phyloP scores from a whole-genome alignment of 2,329 filamentous ascomycete species.

The Dactylonectria macrodidyma region DNA sequence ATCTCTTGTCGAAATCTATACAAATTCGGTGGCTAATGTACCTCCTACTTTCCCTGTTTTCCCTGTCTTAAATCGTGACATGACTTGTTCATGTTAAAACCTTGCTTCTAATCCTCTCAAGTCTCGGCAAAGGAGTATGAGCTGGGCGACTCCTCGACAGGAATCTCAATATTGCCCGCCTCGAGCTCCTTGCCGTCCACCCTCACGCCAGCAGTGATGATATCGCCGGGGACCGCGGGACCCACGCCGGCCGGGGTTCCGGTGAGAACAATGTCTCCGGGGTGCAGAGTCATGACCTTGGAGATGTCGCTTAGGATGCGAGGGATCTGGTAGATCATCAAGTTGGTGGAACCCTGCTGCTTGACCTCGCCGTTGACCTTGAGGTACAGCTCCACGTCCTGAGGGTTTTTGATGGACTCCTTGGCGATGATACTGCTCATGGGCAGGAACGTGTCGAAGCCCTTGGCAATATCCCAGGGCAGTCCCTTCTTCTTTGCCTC shows the following conservation, averaged over 20 bases:
- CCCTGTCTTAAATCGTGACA: background rate
- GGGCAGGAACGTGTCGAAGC: constrained; percentile 97
- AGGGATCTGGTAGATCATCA: constrained; percentile 95
- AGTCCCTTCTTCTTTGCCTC: constrained; percentile 96
- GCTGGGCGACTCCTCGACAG: constrained; percentile 83
- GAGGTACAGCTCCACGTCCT: constrained; percentile 89
- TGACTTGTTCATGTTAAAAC: constrained; percentile 2
- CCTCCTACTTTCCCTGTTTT: constrained; percentile 2
- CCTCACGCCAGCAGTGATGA: constrained; percentile 87
- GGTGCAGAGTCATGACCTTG: constrained; percentile 92
- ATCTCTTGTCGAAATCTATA: constrained; percentile 18
- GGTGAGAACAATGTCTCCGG: constrained; percentile 95
- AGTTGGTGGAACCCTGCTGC: constrained; percentile 89
- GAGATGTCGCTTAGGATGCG: constrained; percentile 92
- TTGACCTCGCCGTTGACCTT: constrained; percentile 84
- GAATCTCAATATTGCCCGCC: constrained; percentile 87
- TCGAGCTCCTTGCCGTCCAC: constrained; percentile 87
- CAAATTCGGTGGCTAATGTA: constrained; percentile 11
- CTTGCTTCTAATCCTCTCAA: constrained; percentile 52
- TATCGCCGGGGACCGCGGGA: constrained; percentile 85
- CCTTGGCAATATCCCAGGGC: constrained; percentile 96
- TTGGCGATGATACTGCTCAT: constrained; percentile 87
- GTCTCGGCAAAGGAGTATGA: constrained; percentile 85
- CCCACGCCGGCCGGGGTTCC: constrained; percentile 98
- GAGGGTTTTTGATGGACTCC: constrained; percentile 85